phyloP scores from a whole-genome alignment of 345 rosid species.

The Eutrema japonicum region DNA sequence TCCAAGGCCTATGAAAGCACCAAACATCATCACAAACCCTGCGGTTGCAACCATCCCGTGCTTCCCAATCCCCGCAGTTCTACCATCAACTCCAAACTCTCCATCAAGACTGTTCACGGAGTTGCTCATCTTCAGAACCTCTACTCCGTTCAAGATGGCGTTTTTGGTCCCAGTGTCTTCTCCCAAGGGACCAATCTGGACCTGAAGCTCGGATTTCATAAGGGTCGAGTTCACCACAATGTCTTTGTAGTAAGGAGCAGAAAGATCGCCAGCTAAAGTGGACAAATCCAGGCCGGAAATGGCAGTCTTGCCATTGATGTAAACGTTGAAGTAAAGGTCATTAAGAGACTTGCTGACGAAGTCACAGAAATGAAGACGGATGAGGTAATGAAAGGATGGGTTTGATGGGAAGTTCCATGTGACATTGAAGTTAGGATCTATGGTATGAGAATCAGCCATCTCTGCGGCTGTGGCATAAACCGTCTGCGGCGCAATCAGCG shows the following conservation, averaged over 20 bases:
- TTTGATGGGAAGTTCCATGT: constrained; percentile 68
- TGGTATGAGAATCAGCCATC: constrained; percentile 59
- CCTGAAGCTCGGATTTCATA: constrained; percentile 46
- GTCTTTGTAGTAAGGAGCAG: constrained; percentile 65
- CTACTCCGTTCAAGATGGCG: constrained; percentile 75
- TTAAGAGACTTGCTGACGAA: constrained; percentile 62
- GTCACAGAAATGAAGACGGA: constrained; percentile 82
- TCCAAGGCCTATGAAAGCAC: constrained; percentile 76
- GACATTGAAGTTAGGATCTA: constrained; percentile 56
- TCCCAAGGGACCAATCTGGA: constrained; percentile 65
- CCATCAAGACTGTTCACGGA: constrained; percentile 73
- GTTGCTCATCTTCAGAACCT: constrained; percentile 74
- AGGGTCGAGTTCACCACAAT: constrained; percentile 62
- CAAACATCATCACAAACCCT: constrained; percentile 83
- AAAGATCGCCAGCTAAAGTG: constrained; percentile 49
- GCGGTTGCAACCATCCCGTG: constrained; percentile 62
- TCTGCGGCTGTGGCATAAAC: constrained; percentile 61
- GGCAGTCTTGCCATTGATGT: constrained; percentile 60
- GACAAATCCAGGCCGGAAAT: constrained; percentile 70
- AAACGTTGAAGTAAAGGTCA: constrained; percentile 74
- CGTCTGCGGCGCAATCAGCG: constrained; percentile 61
- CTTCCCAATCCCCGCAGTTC: constrained; percentile 16
- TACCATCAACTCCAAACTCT: constrained; percentile 70
- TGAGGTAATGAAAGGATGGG: constrained; percentile 53
- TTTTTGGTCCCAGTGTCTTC: constrained; percentile 54